phyloP scores from a whole-genome alignment of 108 stramenopile species.

The Cyclotella sp. region DNA sequence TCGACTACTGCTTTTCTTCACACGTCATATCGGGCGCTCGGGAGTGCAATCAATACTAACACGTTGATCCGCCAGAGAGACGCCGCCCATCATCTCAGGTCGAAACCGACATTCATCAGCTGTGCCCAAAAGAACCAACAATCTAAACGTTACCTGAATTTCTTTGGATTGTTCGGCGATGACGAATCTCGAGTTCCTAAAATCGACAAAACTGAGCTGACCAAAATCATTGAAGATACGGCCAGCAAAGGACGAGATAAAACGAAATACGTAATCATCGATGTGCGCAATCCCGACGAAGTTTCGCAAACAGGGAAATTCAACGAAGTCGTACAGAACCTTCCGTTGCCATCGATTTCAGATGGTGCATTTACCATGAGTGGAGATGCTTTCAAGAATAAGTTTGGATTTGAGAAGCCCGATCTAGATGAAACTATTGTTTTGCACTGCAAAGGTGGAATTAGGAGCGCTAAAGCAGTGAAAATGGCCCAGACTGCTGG shows the following conservation, averaged over 20 bases:
- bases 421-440: slow-evolving; percentile 68
- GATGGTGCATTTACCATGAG: slow-evolving; percentile 63
- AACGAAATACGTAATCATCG: slow-evolving; percentile 70
- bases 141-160: too few species aligned
- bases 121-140: too few species aligned
- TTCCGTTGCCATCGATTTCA: slow-evolving; percentile 67
- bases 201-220: slow-evolving; percentile 31
- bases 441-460: slow-evolving; percentile 72
- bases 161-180: too few species aligned
- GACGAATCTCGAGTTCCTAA: too few species aligned
- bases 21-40: too few species aligned
- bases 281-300: slow-evolving; percentile 70
- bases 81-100: too few species aligned
- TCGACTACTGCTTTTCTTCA: too few species aligned
- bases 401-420: slow-evolving; percentile 75
- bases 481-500: slow-evolving; percentile 64
- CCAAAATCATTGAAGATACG: slow-evolving; percentile 71
- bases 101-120: too few species aligned
- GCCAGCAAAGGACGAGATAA: slow-evolving; percentile 64
- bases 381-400: slow-evolving; percentile 72
- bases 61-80: too few species aligned
- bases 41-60: too few species aligned
- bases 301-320: slow-evolving; percentile 69
- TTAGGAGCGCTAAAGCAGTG: slow-evolving; percentile 61
- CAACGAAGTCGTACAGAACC: slow-evolving; percentile 52